Conservation (phyloP, 352 stramenopile genomes). For the Aphanomyces invadans region DNA sequence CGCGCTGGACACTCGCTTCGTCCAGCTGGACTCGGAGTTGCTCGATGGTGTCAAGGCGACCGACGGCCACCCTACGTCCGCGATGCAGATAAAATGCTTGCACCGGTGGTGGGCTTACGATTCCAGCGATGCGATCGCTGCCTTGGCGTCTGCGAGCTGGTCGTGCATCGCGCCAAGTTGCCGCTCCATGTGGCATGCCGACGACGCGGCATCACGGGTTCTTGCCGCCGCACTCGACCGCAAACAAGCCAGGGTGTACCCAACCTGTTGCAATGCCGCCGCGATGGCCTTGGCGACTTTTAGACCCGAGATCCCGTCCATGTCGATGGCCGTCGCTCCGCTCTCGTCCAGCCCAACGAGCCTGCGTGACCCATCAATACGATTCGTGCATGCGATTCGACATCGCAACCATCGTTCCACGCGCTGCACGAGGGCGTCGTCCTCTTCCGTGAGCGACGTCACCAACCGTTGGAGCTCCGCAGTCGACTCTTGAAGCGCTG, state of each 20-base stretch:
- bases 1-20: background rate
- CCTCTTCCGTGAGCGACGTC: conserved; percentile 1
- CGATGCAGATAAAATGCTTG: background rate
- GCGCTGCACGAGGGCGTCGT: conserved; percentile 4
- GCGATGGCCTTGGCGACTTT: background rate
- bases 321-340: background rate
- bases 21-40: conserved; percentile 8
- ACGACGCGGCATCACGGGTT: no score
- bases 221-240: background rate
- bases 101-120: no score
- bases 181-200: no score
- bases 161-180: background rate
- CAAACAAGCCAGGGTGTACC: background rate
- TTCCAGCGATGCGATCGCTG: background rate
- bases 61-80: background rate
- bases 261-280: background rate
- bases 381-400: no score
- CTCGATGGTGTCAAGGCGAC: background rate
- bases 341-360: background rate
- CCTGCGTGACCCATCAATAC: background rate
- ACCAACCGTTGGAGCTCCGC: background rate
- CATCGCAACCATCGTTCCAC: background rate
- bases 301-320: background rate
- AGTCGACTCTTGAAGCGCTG: background rate
- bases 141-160: background rate